These are phyloP conservation scores for Oenanthe sinensis DNA, from an alignment of 129 eudicot genomes.

Conservation along the genomic window DNA sequence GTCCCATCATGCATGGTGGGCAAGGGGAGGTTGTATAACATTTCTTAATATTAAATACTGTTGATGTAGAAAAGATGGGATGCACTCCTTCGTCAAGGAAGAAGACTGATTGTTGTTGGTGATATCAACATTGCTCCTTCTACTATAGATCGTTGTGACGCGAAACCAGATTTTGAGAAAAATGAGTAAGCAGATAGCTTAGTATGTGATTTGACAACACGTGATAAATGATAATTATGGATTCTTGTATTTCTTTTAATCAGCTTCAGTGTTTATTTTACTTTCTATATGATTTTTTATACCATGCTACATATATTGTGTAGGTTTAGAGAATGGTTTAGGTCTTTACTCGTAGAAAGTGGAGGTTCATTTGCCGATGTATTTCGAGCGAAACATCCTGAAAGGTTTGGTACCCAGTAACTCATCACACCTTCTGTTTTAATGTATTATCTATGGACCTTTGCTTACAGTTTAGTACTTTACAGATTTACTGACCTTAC, in stretches of 20 bases:
- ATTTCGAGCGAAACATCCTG: slow-evolving; percentile 86
- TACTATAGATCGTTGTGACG: slow-evolving; percentile 93
- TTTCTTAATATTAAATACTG: slow-evolving; percentile 15
- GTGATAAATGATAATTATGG: background rate
- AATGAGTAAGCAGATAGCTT: slow-evolving; percentile 68
- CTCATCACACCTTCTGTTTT: background rate
- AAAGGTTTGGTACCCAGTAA: slow-evolving; percentile 42
- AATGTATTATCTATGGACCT: background rate
- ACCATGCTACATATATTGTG: slow-evolving; percentile 15
- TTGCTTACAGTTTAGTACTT: background rate
- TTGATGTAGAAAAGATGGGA: slow-evolving; percentile 95
- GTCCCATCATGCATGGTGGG: background rate
- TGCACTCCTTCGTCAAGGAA: slow-evolving; percentile 50
- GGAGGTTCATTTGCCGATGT: slow-evolving; percentile 79
- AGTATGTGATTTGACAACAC: background rate
- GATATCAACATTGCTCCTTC: slow-evolving; percentile 93
- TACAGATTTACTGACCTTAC: background rate
- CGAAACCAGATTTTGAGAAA: slow-evolving; percentile 91
- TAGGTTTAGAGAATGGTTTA: slow-evolving; percentile 94
- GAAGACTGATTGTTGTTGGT: slow-evolving; percentile 80
- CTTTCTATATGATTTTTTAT: background rate
- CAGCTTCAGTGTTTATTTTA: background rate
- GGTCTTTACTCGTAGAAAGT: slow-evolving; percentile 64
- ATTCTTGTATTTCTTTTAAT: background rate
- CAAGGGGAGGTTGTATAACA: background rate